Percentiles rank a stretch among this genome's conserved stretches.
Conservation (phyloP, 2,329 filamentous ascomycete species). For the Helotiales sp. region DNA sequence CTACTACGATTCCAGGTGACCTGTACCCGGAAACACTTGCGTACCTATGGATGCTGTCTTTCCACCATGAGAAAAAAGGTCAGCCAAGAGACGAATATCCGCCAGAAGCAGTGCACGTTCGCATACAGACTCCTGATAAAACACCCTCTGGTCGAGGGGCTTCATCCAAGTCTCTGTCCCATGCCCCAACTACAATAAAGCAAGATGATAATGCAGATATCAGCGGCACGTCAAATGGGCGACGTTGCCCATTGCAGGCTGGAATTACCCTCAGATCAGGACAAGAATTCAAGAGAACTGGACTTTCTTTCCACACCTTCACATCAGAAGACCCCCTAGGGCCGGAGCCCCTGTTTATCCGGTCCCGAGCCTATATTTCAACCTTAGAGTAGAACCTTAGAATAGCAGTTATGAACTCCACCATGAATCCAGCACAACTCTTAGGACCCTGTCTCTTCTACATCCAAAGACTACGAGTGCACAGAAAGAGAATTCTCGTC, state of each 20-base stretch:
- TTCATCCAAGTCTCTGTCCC: background rate
- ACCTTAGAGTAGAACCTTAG: too few species aligned
- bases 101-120: background rate
- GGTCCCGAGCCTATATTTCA: too few species aligned
- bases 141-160: background rate
- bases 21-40: background rate
- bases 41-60: slow-evolving; percentile 2
- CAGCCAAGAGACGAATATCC: background rate
- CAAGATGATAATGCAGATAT: too few species aligned
- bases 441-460: background rate
- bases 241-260: too few species aligned
- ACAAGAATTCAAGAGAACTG: background rate
- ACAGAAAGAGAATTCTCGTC: background rate
- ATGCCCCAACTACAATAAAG: too few species aligned
- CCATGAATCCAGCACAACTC: background rate
- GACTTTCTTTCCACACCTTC: too few species aligned
- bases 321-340: background rate
- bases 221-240: background rate
- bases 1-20: background rate
- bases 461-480: background rate
- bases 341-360: too few species aligned
- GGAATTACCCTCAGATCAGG: background rate
- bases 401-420: too few species aligned
- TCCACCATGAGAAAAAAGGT: background rate
- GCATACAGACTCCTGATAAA: background rate